Conservation (phyloP, 345 rosid species). For the Mallotus nudiflorus region DNA sequence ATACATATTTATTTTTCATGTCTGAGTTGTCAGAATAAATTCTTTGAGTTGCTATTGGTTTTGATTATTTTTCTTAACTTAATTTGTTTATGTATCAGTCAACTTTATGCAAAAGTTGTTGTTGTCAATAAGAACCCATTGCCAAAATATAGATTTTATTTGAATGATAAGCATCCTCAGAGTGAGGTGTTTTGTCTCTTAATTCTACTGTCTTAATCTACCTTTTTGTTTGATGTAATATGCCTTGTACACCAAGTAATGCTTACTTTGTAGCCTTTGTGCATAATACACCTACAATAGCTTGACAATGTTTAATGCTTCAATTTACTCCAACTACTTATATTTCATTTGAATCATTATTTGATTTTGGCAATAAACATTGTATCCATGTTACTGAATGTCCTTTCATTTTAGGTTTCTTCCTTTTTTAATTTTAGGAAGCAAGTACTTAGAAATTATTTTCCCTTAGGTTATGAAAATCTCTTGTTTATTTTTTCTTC, state of each 20-base stretch:
- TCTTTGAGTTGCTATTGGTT: background rate
- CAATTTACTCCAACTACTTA: background rate
- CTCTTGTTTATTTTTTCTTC: too few relatives aligned
- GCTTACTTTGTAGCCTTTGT: background rate
- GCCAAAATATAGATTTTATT: slow-evolving; percentile 94
- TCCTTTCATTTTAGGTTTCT: background rate
- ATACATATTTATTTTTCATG: slow-evolving; percentile 52
- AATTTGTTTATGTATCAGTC: slow-evolving; percentile 59
- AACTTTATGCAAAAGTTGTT: slow-evolving; percentile 68
- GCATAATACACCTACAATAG: too few relatives aligned
- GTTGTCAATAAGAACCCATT: slow-evolving; percentile 87
- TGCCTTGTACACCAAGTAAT: background rate
- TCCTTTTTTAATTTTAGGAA: too few relatives aligned
- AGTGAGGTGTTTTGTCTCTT: slow-evolving; percentile 73
- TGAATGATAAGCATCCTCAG: slow-evolving; percentile 85
- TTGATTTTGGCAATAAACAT: background rate
- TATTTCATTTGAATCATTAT: slow-evolving; percentile 2
- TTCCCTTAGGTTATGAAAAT: background rate
- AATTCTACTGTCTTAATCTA: background rate
- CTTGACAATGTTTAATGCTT: slow-evolving; percentile 4
- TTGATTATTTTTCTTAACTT: slow-evolving; percentile 25
- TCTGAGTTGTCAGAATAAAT: too few relatives aligned
- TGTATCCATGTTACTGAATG: background rate
- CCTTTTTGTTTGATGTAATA: background rate
- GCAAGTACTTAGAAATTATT: background rate